phyloP scores from a whole-genome alignment of 1,284 basidiomycete species.

The Fomitopsis betulina region DNA sequence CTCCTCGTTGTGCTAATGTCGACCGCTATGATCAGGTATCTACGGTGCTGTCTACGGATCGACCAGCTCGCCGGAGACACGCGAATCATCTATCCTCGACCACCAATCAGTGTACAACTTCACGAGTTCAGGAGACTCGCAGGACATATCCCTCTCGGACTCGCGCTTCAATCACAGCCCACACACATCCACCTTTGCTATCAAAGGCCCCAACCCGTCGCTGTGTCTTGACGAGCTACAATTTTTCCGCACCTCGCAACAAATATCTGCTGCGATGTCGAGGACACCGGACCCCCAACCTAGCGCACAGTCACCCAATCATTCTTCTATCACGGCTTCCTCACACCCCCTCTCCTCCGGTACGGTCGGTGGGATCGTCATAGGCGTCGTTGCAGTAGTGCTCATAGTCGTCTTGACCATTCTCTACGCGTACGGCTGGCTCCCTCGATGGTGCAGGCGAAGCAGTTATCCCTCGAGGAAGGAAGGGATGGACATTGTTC shows the following conservation, averaged over 20 bases:
- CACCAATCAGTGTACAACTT: not conserved
- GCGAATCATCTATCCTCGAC: conserved; percentile 5
- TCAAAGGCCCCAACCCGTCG: not conserved
- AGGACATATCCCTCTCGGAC: conserved; percentile 3
- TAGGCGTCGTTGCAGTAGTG: not conserved
- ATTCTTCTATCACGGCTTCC: not conserved
- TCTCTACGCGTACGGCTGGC: not conserved
- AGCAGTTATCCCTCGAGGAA: not conserved
- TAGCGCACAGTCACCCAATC: not conserved
- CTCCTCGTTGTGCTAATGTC: not conserved
- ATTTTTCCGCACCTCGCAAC: not conserved
- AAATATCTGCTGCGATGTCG: too few species aligned
- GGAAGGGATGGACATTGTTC: not conserved
- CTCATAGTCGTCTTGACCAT: not conserved
- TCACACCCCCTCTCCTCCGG: not conserved
- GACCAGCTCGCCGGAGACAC: not conserved
- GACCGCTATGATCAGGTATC: conserved; percentile 2
- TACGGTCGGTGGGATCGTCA: not conserved
- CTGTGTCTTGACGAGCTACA: conserved; percentile 5
- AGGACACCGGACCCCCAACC: not conserved
- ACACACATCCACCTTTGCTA: conserved; percentile 6
- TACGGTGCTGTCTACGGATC: conserved; percentile 9
- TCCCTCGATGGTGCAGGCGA: not conserved
- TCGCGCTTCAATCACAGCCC: not conserved
- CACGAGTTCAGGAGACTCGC: not conserved